Evolutionary conservation across 345 rosid species (phyloP), one percentile per base, ranked within the genome.

Genomic region (Garcia nutans): DNA sequence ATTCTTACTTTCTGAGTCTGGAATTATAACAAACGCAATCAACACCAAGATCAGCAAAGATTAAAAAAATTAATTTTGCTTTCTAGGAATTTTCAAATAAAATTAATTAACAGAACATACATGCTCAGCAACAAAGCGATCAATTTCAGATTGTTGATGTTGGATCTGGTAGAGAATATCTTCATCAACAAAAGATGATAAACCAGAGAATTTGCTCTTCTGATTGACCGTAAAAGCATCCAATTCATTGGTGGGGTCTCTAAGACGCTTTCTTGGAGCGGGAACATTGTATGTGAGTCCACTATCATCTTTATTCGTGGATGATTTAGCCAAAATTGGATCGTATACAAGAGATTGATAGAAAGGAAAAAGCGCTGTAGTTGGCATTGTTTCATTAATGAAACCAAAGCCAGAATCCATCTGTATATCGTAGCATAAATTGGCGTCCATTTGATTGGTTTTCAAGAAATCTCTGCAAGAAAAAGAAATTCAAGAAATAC

Each of bases 61-160:
- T 0, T 1, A 50, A 49, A 8, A n/a, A 50, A 10, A 65, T 52
- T 16, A 4, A 50, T 67, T 42, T n/a, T 13, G 8, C 20, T 10
- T 22, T 22, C 42, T 45, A 23, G 44, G 50, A 37, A 28, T 19
- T 23, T 28, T 20, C 1, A 23, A 70, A 23, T 0, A 17, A 3
- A 45, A 57, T 19, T 6, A 45, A 71, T 76, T 74, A 37, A 37
- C 41, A 37, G 41, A 37, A 37, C 41, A 37, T 84, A 89, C 92
- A 52, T 86, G 87, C 47, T 86, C 86, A 44, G 87, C 83, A 20
- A 93, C 71, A 82, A 83, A 77, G 31, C 79, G 81, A 74, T 91
- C 90, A 58, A 89, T 80, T 77, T 91, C 96, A 1, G 82, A 74
- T 26, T 87, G 93, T 57, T 88, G 87, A 31, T 85, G 89, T 5